Percentiles rank a stretch among this genome's conserved stretches.
These are phyloP conservation scores for Oryza punctata DNA, from an alignment of 176 grass and related monocot genomes.

Conservation along the genomic window DNA sequence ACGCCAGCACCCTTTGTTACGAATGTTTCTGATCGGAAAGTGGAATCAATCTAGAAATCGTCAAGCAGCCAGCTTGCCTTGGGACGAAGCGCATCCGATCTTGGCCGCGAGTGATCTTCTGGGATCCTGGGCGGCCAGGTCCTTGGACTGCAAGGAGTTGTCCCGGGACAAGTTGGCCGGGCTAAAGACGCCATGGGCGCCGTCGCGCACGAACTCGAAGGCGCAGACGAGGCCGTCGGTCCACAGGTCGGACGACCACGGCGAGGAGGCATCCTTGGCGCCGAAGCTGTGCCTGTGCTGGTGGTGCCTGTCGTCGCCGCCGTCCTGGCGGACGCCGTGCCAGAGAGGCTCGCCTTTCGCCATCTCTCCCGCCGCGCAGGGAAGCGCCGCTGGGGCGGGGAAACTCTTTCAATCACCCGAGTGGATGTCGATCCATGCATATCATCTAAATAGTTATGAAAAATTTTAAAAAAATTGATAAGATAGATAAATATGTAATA, in stretches of 20 bases:
- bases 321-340: too few relatives aligned
- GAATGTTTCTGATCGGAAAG: too few relatives aligned
- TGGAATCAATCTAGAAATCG: too few relatives aligned
- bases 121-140: neutral
- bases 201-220: conserved; percentile 54
- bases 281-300: neutral
- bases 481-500: too few relatives aligned
- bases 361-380: neutral
- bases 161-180: conserved; percentile 22
- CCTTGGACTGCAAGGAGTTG: conserved; percentile 14
- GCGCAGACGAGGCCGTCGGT: conserved; percentile 59
- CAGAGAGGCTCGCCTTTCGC: neutral
- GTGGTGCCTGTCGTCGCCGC: too few relatives aligned
- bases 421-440: too few relatives aligned
- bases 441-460: too few relatives aligned
- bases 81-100: too few relatives aligned
- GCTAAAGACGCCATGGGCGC: neutral
- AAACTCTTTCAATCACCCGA: too few relatives aligned
- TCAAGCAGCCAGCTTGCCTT: too few relatives aligned
- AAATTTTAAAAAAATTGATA: too few relatives aligned
- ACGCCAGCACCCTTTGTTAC: too few relatives aligned
- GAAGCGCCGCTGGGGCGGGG: neutral
- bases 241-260: conserved; percentile 42
- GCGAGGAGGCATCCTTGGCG: conserved; percentile 7
- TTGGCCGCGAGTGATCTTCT: neutral